Conservation (phyloP, 257 asterid species). For the Thymus mandschuricus region DNA sequence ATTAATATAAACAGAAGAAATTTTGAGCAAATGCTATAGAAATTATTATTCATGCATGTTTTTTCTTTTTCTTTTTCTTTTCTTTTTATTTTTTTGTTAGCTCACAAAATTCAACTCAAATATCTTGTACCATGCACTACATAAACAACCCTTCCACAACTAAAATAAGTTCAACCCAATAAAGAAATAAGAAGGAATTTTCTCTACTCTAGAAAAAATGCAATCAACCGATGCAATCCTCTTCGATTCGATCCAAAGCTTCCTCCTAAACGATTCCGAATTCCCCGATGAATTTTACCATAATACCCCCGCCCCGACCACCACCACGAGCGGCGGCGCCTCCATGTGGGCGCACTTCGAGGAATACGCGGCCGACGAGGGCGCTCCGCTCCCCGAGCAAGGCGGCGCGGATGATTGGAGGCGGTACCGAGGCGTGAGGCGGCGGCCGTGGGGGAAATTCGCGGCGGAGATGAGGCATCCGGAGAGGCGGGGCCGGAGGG, state of each 20-base stretch:
- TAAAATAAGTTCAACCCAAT: background rate
- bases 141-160: constrained; percentile 2
- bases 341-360: constrained; percentile 29
- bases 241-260: constrained; percentile 39
- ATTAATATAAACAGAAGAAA: background rate
- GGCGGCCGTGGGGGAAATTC: constrained; percentile 51
- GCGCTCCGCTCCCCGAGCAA: background rate
- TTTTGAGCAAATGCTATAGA: no score
- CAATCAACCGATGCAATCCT: constrained; percentile 28
- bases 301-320: constrained; percentile 1
- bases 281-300: constrained; percentile 30
- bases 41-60: no score
- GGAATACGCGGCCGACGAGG: background rate
- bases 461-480: constrained; percentile 61
- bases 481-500: constrained; percentile 38
- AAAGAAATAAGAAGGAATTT: background rate
- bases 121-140: constrained; percentile 15
- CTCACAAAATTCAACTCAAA: background rate
- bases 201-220: constrained; percentile 9
- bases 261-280: constrained; percentile 42
- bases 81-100: background rate
- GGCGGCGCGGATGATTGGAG: background rate
- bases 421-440: constrained; percentile 50
- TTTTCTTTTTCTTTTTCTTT: no score
- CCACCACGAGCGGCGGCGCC: background rate